Conservation (phyloP, 805 yeast genomes). For the Priceomyces melissophilus region DNA sequence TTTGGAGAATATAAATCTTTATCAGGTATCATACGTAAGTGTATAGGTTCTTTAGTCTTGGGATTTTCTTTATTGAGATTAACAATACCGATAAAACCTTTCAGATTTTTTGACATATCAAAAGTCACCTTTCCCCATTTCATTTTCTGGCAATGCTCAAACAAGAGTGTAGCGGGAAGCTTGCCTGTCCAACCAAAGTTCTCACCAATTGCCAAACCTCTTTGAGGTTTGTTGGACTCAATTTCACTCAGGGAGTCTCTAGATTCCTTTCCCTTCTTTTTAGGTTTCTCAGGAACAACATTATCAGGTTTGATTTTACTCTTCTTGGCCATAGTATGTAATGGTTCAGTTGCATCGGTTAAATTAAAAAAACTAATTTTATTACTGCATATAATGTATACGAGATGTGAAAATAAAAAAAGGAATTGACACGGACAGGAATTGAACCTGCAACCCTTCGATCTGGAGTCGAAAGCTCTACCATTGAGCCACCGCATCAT, state of each 20-base stretch:
- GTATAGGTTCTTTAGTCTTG: constrained; percentile 66
- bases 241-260: constrained; percentile 5
- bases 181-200: constrained; percentile 92
- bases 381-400: background rate
- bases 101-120: constrained; percentile 50
- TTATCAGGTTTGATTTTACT: constrained; percentile 5
- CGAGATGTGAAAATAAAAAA: constrained; percentile 2
- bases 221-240: constrained; percentile 28
- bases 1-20: constrained; percentile 55
- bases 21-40: constrained; percentile 53
- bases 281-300: constrained; percentile 2
- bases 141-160: constrained; percentile 81
- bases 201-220: constrained; percentile 46
- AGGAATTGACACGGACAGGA: constrained; percentile 66
- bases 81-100: constrained; percentile 65
- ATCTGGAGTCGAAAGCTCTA: constrained; percentile 41
- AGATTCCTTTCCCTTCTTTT: constrained; percentile 4
- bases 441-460: constrained; percentile 81
- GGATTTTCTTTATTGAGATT: constrained; percentile 72
- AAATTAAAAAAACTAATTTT: background rate
- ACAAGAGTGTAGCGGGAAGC: constrained; percentile 78
- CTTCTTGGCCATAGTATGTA: constrained; percentile 4
- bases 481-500: constrained; percentile 29
- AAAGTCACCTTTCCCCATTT: constrained; percentile 88
- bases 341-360: background rate